These are phyloP conservation scores for Cryphonectria carpinicola DNA, from an alignment of 2,329 filamentous ascomycete genomes.

Conservation along the genomic window DNA sequence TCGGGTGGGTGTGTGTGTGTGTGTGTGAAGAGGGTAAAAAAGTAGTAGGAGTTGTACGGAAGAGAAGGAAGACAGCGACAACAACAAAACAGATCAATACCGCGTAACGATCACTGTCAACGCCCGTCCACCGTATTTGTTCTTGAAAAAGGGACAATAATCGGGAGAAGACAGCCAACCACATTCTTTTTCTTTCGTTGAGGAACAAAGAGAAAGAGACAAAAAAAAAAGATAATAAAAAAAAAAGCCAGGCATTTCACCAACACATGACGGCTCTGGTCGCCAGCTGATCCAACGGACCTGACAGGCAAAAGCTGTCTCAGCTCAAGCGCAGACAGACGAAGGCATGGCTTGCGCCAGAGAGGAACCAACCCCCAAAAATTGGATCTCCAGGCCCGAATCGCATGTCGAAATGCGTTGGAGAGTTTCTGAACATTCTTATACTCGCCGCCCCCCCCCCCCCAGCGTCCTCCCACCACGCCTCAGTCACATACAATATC, in stretches of 20 bases:
- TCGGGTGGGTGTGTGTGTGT: background rate
- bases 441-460: background rate
- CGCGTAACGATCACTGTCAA: background rate
- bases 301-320: background rate
- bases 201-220: background rate
- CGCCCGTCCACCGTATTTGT: constrained; percentile 4
- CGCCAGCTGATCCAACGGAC: background rate
- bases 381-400: background rate
- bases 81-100: background rate
- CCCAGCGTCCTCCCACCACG: background rate
- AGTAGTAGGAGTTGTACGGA: background rate
- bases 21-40: background rate
- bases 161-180: background rate
- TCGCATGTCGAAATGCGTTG: background rate
- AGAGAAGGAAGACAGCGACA: background rate
- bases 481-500: background rate
- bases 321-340: background rate
- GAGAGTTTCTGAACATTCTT: background rate
- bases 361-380: background rate
- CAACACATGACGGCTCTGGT: background rate
- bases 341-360: background rate
- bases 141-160: background rate
- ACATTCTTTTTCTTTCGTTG: constrained; percentile 5
- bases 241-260: background rate
- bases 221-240: background rate